Conservation (phyloP, 306 rosid species). For the Castanopsis chinensis region DNA sequence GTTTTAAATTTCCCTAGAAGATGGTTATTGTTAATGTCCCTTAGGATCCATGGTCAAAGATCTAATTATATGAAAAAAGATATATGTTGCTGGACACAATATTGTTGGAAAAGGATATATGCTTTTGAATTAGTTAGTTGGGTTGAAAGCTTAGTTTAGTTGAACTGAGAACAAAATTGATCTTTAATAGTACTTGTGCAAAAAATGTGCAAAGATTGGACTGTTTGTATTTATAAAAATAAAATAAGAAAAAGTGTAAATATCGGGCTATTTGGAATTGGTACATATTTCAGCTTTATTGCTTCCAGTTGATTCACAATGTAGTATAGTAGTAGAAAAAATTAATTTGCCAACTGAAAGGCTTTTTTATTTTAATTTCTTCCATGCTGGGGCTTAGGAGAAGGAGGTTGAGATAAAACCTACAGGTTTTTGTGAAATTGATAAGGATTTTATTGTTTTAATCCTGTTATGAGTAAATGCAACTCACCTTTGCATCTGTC, state of each 20-base stretch:
- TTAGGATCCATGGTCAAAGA: too few relatives aligned
- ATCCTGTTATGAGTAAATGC: conserved; percentile 1
- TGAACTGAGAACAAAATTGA: background rate
- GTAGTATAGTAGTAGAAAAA: background rate
- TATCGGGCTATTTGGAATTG: background rate
- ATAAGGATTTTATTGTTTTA: conserved; percentile 7
- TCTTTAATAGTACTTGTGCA: background rate
- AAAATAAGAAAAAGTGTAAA: background rate
- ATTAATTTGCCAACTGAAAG: background rate
- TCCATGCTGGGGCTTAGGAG: background rate
- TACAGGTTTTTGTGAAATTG: background rate
- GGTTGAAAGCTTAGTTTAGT: background rate
- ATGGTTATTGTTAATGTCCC: background rate
- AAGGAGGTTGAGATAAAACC: background rate
- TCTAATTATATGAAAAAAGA: background rate
- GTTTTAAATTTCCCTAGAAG: background rate
- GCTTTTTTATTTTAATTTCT: background rate
- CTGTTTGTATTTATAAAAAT: background rate
- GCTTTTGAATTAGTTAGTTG: background rate
- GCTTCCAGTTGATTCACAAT: background rate
- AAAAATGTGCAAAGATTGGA: background rate
- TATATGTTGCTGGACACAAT: background rate
- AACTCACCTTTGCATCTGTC: conserved; percentile 27
- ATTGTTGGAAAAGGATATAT: background rate
- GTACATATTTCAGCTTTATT: background rate